These are phyloP conservation scores for Aspergillus conjunctus DNA, from an alignment of 495 filamentous ascomycete genomes.

Conservation along the genomic window DNA sequence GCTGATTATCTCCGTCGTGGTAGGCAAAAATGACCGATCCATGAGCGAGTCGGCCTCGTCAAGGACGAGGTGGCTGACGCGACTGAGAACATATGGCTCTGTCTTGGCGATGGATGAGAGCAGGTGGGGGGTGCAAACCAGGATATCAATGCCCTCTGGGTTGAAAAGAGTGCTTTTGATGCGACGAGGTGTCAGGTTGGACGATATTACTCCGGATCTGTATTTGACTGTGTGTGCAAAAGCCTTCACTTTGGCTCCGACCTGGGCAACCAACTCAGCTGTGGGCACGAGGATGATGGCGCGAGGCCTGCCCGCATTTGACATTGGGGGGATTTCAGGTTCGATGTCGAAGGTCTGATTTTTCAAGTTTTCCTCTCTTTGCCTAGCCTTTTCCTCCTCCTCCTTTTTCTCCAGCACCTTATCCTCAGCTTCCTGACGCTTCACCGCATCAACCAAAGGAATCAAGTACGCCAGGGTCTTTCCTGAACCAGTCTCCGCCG, in stretches of 20 bases:
- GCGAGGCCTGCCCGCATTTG: constrained; percentile 73
- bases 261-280: constrained; percentile 88
- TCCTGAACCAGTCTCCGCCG: constrained; percentile 94
- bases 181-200: constrained; percentile 69
- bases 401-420: constrained; percentile 53
- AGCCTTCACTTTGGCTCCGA: constrained; percentile 73
- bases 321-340: constrained; percentile 53
- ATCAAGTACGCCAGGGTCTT: constrained; percentile 93
- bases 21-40: constrained; percentile 85
- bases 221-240: constrained; percentile 83
- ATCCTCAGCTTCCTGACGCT: constrained; percentile 71
- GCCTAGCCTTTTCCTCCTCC: constrained; percentile 49
- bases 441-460: constrained; percentile 79
- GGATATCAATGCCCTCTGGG: constrained; percentile 77
- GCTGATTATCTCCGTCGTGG: constrained; percentile 79
- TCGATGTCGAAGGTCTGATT: constrained; percentile 56
- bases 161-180: constrained; percentile 85
- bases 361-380: constrained; percentile 50
- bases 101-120: constrained; percentile 80
- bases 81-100: constrained; percentile 85
- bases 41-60: constrained; percentile 96
- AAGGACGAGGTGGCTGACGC: constrained; percentile 81
- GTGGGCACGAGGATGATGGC: constrained; percentile 92
- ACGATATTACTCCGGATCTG: constrained; percentile 77
- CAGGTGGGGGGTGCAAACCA: constrained; percentile 87